Conservation (phyloP, 2,329 filamentous ascomycete species). For the Fusarium foetens region DNA sequence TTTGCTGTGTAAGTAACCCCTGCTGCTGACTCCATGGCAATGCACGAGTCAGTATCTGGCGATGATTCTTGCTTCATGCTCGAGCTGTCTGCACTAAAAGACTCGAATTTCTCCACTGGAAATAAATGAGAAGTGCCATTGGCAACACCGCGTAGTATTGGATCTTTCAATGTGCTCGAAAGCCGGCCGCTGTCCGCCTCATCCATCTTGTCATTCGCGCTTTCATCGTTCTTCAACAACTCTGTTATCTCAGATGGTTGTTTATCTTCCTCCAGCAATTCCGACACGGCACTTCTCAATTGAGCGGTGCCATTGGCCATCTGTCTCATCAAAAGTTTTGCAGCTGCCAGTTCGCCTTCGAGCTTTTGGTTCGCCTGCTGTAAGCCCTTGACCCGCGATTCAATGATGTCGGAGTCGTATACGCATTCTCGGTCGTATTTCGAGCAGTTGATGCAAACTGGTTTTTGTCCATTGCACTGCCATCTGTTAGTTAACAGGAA, state of each 20-base stretch:
- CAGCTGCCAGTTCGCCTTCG: not conserved
- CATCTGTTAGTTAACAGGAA: no score
- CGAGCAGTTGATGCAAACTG: not conserved
- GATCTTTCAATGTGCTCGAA: no score
- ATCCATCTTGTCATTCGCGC: accelerated
- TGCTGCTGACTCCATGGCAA: accelerated
- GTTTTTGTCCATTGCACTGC: slow-evolving; percentile 9
- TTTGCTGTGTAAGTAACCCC: accelerated
- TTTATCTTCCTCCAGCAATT: not conserved
- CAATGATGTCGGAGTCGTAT: slow-evolving; percentile 1
- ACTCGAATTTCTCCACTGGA: accelerated
- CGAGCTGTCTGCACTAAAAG: not conserved
- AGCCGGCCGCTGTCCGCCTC: accelerated
- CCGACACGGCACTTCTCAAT: not conserved
- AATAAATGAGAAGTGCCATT: no score
- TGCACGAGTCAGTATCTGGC: accelerated
- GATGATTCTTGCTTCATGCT: not conserved
- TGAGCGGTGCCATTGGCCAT: not conserved
- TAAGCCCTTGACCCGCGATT: accelerated
- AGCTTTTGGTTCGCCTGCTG: not conserved
- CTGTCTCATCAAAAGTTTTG: not conserved
- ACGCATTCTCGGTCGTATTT: not conserved
- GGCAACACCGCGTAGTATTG: accelerated
- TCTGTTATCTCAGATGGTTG: not conserved
- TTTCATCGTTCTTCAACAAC: accelerated